Percentiles rank a stretch among this genome's conserved stretches.
phyloP scores from a whole-genome alignment of 805 yeast genomes.

The Blastobotrys americana region DNA sequence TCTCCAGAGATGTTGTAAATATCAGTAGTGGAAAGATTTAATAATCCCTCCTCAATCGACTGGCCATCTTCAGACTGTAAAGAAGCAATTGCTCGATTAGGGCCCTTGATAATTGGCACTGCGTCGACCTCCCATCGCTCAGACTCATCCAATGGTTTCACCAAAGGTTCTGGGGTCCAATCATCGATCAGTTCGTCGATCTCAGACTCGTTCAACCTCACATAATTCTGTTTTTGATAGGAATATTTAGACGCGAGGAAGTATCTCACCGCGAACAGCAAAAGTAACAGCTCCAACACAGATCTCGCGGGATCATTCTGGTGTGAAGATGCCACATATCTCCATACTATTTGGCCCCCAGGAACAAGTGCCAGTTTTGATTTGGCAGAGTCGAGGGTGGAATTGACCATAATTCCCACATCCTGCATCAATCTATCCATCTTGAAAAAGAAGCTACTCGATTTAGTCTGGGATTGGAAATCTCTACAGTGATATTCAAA shows the following conservation, averaged over 20 bases:
- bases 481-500: too few relatives aligned
- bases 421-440: slow-evolving; percentile 22
- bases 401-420: slow-evolving; percentile 14
- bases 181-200: slow-evolving; percentile 78
- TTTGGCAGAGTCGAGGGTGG: slow-evolving; percentile 2
- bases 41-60: slow-evolving; percentile 33
- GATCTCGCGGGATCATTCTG: slow-evolving; percentile 93
- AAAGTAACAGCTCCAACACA: slow-evolving; percentile 64
- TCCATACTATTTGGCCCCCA: slow-evolving; percentile 34
- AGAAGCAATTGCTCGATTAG: slow-evolving; percentile 37
- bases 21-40: slow-evolving; percentile 68
- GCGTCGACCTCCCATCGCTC: slow-evolving; percentile 58
- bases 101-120: slow-evolving; percentile 57
- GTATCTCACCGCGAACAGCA: slow-evolving; percentile 77
- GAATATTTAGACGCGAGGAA: slow-evolving; percentile 72
- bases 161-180: slow-evolving; percentile 88
- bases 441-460: background rate
- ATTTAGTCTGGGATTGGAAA: too few relatives aligned
- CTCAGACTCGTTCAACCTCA: slow-evolving; percentile 47
- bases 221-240: slow-evolving; percentile 63
- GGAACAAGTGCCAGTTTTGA: slow-evolving; percentile 25
- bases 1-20: slow-evolving; percentile 55
- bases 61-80: slow-evolving; percentile 26
- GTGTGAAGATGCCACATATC: slow-evolving; percentile 79
- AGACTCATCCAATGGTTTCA: slow-evolving; percentile 42